phyloP scores from a whole-genome alignment of 345 rosid species.

The Eucalyptus marginata region DNA sequence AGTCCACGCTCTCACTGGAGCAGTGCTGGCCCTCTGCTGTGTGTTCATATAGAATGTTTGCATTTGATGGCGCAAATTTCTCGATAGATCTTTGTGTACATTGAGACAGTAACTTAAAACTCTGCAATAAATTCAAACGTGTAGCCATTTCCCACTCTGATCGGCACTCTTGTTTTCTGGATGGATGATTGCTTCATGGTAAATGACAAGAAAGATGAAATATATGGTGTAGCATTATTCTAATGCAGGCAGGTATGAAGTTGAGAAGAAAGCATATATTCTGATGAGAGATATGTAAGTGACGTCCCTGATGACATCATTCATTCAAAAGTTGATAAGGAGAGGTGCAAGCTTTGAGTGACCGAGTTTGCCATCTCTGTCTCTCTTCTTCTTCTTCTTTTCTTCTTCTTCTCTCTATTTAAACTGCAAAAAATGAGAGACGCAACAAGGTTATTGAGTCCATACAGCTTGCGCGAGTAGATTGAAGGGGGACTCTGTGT shows the following conservation, averaged over 20 bases:
- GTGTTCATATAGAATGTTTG: background rate
- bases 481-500: background rate
- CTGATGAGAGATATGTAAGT: background rate
- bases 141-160: background rate
- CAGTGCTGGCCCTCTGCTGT: background rate
- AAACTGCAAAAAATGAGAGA: background rate
- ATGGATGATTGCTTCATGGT: background rate
- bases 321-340: background rate
- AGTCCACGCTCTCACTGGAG: background rate
- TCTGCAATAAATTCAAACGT: background rate
- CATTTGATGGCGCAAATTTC: background rate
- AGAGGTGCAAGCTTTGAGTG: background rate
- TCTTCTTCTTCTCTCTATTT: too few relatives aligned
- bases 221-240: background rate
- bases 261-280: background rate
- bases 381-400: too few relatives aligned
- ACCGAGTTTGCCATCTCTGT: background rate
- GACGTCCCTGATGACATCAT: background rate
- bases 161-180: background rate
- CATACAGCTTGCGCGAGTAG: background rate
- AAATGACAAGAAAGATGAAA: background rate
- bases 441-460: background rate
- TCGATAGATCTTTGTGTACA: background rate
- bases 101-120: background rate
- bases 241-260: background rate